Base-by-base conservation (phyloP, 139 green algal genomes). In the Tetraselmis chui region DNA sequence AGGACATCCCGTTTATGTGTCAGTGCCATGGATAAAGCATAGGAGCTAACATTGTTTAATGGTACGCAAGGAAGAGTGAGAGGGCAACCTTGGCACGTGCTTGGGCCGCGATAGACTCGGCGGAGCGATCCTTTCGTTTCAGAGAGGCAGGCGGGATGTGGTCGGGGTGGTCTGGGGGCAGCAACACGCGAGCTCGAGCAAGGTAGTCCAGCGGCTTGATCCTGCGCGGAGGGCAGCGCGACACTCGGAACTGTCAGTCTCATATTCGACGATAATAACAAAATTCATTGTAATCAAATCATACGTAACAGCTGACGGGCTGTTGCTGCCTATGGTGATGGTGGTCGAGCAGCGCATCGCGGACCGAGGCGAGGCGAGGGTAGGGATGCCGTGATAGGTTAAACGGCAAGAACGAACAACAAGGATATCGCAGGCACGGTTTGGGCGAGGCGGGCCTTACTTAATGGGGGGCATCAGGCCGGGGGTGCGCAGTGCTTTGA, bases 121-220 rank as follows among this genome's bases (percentile, higher is more conserved):
- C 45, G 45, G 45, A 67, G 45, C 45, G 45, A 18, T 67, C 45
- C 45, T 5, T 67, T 5, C 45, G 45, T 18, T 67, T 67, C 11
- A 67, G 45, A 18, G 45, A 67, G 45, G 45, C 45, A 18, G 45
- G 45, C 45, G 45, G 45, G 45, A 67, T 18, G 45, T 67, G 45
- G 26, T 90, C 81, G 25, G 83, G 86, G 58, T 88, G 28, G 2
- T 88, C 87, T 0, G 76, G n/a, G 0, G 91, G 92, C 27, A 94
- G 87, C 28, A 94, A 81, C 26, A 27, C 58, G 0, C 92, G 83
- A 83, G 82, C 94, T 30, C 87, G 85, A 23, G 85, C 81, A 25
- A 96, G 29, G 74, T 92, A 91, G 85, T 96, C 91, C 29, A 94
- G 79, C 0, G 88, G 45, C 45, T 67, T 67, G 11, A 67, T 18